Percentiles rank a stretch among this genome's conserved stretches.
phyloP scores from a whole-genome alignment of 129 eudicot genomes.

The Ambrosia artemisiifolia region DNA sequence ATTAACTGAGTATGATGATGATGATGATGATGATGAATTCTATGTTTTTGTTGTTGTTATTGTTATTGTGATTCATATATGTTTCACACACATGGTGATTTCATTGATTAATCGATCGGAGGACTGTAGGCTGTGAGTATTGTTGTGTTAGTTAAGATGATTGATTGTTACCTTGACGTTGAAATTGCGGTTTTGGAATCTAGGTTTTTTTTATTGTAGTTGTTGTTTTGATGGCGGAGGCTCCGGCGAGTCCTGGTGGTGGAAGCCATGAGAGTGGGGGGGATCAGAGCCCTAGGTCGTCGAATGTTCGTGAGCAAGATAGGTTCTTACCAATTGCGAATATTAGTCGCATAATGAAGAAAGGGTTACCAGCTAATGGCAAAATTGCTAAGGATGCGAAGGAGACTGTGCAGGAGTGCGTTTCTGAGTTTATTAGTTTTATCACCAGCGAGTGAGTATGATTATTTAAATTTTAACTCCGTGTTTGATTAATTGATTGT shows the following conservation, averaged over 20 bases:
- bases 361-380: slow-evolving; percentile 75
- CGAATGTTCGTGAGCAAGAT: slow-evolving; percentile 63
- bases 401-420: slow-evolving; percentile 88
- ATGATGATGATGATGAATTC: too few species aligned
- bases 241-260: slow-evolving; percentile 56
- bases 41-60: slow-evolving; percentile 12
- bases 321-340: slow-evolving; percentile 79
- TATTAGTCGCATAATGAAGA: slow-evolving; percentile 84
- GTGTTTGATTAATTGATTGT: background rate
- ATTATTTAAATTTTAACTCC: background rate
- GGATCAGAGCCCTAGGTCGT: slow-evolving; percentile 61
- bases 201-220: slow-evolving; percentile 24
- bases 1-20: too few species aligned
- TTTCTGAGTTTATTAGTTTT: slow-evolving; percentile 80
- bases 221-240: slow-evolving; percentile 51
- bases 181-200: slow-evolving; percentile 10
- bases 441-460: slow-evolving; percentile 77
- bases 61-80: background rate
- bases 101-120: background rate
- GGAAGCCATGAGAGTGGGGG: slow-evolving; percentile 71
- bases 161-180: slow-evolving; percentile 1
- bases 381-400: slow-evolving; percentile 87
- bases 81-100: background rate
- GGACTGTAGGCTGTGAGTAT: background rate
- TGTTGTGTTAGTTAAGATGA: slow-evolving; percentile 2